phyloP scores from a whole-genome alignment of 2,329 filamentous ascomycete species.

The Neofusicoccum cordaticola region DNA sequence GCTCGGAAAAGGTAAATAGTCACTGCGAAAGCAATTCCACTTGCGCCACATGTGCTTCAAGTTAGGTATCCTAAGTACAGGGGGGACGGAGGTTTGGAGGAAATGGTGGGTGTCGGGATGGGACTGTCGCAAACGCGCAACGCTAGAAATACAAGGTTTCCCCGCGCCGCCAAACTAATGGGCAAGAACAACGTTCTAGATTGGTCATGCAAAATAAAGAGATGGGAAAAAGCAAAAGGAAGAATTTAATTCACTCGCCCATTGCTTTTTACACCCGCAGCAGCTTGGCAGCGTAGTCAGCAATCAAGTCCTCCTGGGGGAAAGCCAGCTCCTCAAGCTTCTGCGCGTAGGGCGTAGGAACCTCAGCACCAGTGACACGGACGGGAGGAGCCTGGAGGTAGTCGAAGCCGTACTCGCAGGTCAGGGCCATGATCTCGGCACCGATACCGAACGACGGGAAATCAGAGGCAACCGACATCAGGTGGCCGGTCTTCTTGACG shows the following conservation, averaged over 20 bases:
- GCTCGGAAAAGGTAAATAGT: neutral
- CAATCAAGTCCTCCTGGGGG: constrained; percentile 85
- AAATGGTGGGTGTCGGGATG: neutral
- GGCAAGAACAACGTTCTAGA: constrained; percentile 13
- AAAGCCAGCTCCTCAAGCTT: constrained; percentile 94
- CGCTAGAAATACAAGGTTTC: constrained; percentile 15
- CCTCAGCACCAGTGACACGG: constrained; percentile 93
- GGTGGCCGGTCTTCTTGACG: constrained; percentile 95
- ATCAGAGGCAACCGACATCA: constrained; percentile 90
- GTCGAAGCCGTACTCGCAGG: constrained; percentile 98
- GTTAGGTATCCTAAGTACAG: constrained; percentile 18
- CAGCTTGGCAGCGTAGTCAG: constrained; percentile 84
- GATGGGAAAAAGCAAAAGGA: neutral
- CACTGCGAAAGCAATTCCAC: constrained; percentile 11
- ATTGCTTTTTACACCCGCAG: constrained; percentile 62
- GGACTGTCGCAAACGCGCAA: constrained; percentile 10
- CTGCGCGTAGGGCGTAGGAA: constrained; percentile 91
- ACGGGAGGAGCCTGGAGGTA: constrained; percentile 93
- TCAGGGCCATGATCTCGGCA: constrained; percentile 87
- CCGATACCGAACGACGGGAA: constrained; percentile 94
- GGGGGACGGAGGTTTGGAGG: neutral
- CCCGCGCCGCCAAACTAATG: constrained; percentile 12
- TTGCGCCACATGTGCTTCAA: constrained; percentile 14
- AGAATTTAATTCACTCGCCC: constrained; percentile 7
- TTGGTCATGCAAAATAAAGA: constrained; percentile 10